Percentiles rank a stretch among this genome's conserved stretches.
These are phyloP conservation scores for Coemansia sp. DNA, from an alignment of 192 early-diverging fungal species.

Conservation along the genomic window DNA sequence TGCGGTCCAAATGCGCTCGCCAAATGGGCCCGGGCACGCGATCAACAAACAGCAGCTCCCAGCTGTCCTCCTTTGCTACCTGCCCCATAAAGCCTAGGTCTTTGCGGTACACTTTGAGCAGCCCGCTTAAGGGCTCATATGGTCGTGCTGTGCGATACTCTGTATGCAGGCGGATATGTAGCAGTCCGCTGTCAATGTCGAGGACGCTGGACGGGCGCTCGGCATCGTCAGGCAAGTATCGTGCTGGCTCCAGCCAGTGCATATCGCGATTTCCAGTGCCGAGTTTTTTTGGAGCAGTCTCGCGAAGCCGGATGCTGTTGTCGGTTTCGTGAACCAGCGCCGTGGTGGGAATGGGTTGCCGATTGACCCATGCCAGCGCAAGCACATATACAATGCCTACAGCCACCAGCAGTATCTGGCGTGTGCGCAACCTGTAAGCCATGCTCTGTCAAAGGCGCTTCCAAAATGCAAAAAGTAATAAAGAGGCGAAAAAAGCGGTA, in stretches of 20 bases:
- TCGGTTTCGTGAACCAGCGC: constrained; percentile 44
- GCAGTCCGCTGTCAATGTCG: constrained; percentile 29
- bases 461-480: too few species aligned
- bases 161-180: constrained; percentile 44
- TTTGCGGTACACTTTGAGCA: constrained; percentile 49
- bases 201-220: constrained; percentile 17
- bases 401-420: constrained; percentile 42
- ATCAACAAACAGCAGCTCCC: constrained; percentile 52
- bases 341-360: constrained; percentile 50
- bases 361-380: constrained; percentile 50
- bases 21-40: constrained; percentile 42
- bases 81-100: constrained; percentile 18
- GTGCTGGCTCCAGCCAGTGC: constrained; percentile 43
- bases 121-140: constrained; percentile 33
- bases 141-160: constrained; percentile 35
- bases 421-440: constrained; percentile 41
- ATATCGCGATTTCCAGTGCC: constrained; percentile 32
- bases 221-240: constrained; percentile 10
- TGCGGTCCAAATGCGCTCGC: constrained; percentile 41
- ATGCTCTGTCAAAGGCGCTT: constrained; percentile 3
- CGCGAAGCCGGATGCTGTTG: constrained; percentile 20
- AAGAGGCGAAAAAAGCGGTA: too few species aligned
- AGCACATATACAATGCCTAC: constrained; percentile 43
- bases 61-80: constrained; percentile 11
- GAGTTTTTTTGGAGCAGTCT: constrained; percentile 17